A percentile compares a stretch with the other conserved stretches of the same genome.
These are phyloP conservation scores for Candida tibetensis DNA, from an alignment of 805 yeast genomes.

Conservation along the genomic window DNA sequence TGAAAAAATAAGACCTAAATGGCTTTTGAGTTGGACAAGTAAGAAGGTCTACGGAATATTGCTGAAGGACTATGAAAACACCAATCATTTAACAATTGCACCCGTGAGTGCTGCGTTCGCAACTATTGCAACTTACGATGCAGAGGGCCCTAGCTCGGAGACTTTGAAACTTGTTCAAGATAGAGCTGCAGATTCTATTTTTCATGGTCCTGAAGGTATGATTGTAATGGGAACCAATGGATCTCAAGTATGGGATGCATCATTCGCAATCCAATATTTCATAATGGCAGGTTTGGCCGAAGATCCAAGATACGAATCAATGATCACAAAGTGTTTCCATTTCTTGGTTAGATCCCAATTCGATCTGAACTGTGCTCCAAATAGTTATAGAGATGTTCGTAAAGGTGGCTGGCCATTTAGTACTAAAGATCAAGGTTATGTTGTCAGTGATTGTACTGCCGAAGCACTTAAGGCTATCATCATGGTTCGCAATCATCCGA, in stretches of 20 bases:
- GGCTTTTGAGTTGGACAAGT: slow-evolving; percentile 57
- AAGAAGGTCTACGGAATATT: slow-evolving; percentile 58
- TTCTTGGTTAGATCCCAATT: slow-evolving; percentile 84
- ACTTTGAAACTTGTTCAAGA: slow-evolving; percentile 53
- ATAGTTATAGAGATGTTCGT: slow-evolving; percentile 78
- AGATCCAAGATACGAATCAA: slow-evolving; percentile 58
- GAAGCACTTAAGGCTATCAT: slow-evolving; percentile 91
- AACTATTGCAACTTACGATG: slow-evolving; percentile 64
- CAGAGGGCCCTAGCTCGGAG: slow-evolving; percentile 67
- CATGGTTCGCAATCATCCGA: slow-evolving; percentile 75
- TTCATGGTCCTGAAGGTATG: slow-evolving; percentile 88
- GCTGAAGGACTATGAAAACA: slow-evolving; percentile 70
- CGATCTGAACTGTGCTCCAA: slow-evolving; percentile 70
- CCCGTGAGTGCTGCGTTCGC: slow-evolving; percentile 90
- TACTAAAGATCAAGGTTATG: slow-evolving; percentile 92
- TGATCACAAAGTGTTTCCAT: slow-evolving; percentile 62
- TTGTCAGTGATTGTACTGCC: slow-evolving; percentile 96
- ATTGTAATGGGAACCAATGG: slow-evolving; percentile 97
- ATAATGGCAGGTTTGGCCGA: slow-evolving; percentile 78
- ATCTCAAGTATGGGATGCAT: slow-evolving; percentile 94
- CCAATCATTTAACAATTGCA: slow-evolving; percentile 82
- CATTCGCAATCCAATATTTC: slow-evolving; percentile 83
- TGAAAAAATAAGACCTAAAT: slow-evolving; percentile 75
- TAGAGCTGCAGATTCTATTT: slow-evolving; percentile 72
- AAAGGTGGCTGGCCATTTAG: slow-evolving; percentile 96